phyloP scores from a whole-genome alignment of 2,329 filamentous ascomycete species.

The Aureobasidium sp. region DNA sequence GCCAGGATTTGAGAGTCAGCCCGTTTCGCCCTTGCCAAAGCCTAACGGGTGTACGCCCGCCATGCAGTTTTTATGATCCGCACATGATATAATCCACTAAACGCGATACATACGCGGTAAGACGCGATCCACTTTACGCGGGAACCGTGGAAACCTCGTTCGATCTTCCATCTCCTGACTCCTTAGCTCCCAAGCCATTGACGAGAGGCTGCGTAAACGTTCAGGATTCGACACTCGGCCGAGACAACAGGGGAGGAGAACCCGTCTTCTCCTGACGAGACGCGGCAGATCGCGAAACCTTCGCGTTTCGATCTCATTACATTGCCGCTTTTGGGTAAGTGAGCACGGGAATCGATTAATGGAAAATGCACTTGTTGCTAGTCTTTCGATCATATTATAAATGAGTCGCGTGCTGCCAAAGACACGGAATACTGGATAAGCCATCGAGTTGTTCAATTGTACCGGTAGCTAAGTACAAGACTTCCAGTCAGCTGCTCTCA shows the following conservation, averaged over 20 bases:
- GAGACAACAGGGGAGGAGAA: background rate
- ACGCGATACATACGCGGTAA: conserved; percentile 7
- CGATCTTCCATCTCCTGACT: conserved; percentile 1
- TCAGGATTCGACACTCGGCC: background rate
- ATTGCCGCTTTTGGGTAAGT: conserved; percentile 4
- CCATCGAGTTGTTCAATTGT: background rate
- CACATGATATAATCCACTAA: background rate
- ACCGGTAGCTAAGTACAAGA: background rate
- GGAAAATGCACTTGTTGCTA: background rate
- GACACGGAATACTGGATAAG: background rate
- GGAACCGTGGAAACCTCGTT: background rate
- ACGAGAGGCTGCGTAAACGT: background rate
- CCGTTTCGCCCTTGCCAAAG: background rate
- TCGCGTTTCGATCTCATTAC: conserved; percentile 3
- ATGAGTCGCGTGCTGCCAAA: background rate
- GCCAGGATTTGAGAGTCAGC: background rate
- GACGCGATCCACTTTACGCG: conserved; percentile 8
- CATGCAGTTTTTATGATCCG: conserved; percentile 7
- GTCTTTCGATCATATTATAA: background rate
- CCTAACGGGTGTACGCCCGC: background rate
- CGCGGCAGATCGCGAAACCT: conserved; percentile 6
- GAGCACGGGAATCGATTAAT: background rate
- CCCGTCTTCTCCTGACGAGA: background rate
- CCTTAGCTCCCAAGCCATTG: background rate
- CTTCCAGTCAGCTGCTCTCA: background rate